Base-by-base conservation (phyloP, 2,329 filamentous ascomycete genomes). In the Chrysosporium queenslandicum region DNA sequence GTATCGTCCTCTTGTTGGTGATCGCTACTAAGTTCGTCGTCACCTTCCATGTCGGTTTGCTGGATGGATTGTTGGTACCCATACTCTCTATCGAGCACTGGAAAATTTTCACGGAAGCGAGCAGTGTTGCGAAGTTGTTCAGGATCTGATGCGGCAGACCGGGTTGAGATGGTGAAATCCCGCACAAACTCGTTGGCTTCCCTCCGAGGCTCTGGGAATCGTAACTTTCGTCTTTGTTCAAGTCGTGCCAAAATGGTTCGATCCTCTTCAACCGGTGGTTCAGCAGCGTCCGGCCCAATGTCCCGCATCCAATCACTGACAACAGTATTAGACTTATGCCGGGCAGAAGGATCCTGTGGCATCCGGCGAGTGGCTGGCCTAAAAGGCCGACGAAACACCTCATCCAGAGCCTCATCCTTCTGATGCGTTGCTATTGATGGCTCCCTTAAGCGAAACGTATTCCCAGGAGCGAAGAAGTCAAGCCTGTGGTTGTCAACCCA, bases 301-400 rank as follows among this genome's bases (percentile, higher is more conserved):
- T 69, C 71, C 55, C 89, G 86, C 86, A 96, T 95, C 90, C 90
- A 96, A 59, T 86, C 83, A 25, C 85, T 83, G 48, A 96, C 89
- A 0, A 87, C 86, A 54, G 83, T 89, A 58, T 85, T 85, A 1
- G 85, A 87, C 64, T 89, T 85, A 34, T 80, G 79, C 55, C 25
- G 80, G 75, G 37, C 56, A 58, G 45, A 80, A 77, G 1, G 77
- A 82, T 16, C 78, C 76, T 37, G 36, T 50, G 83, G 69, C 2
- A 80, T 75, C 6, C 29, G 27, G 16, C 18, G 29, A 21, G 77
- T 77, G 46, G 80, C 74, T 55, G 84, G 83, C 42, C 65, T 66
- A 25, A 86, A 87, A 0, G 82, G 80, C 16, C 79, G 75, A 55
- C 87, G 79, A 65, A 97, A 97, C 0, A 97, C 88, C 63, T 96